Evolutionary conservation across 805 yeast species (phyloP), one percentile per base, ranked within the genome.

Genomic region (Starmerella bombicola): DNA sequence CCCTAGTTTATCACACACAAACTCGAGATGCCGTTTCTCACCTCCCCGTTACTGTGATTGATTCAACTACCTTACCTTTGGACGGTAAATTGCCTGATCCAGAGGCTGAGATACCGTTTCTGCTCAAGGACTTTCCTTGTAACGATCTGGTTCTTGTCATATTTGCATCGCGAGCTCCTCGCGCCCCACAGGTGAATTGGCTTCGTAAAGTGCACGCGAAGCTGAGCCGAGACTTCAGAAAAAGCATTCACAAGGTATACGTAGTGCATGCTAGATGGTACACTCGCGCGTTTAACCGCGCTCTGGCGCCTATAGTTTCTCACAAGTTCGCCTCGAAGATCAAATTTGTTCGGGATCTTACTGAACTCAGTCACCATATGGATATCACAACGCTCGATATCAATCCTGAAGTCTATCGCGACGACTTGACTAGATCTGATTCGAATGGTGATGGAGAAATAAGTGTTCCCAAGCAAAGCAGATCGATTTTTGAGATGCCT

Each of bases 221-320:
- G 47, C 67, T 88, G 21, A 75, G 88, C 2, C 67, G 70, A 13
- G 66, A 66, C 4, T 61, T 68, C 33, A 71, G 73, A 45, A 69
- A 70, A 38, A 66, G 71, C 41, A 60, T 88, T 33, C 62, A 64
- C 38, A 78, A 74, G 53, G 65, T 84, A 3, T 80, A 78, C 48
- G 70, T 86, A 23, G 93, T 88, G 2, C 96, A 88, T 60, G 95
- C 86, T 50, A 78, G 80, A 35, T 85, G 95, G 91, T 72, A 86
- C 61, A 72, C 83, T 21, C 74, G 84, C 51, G 78, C 93, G 0
- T 70, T 83, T 28, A 43, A 38, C 63, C 82, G 44, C 67, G 76
- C 41, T 80, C 78, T 53, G 13, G 37, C 50, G 18, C 50, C 51
- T n/a, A 76, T 80, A 2, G 62, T 74, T 40, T 66, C 68, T 40